Base-by-base conservation (phyloP, 192 early-diverging fungal species). In the Coemansia guatemalensis region DNA sequence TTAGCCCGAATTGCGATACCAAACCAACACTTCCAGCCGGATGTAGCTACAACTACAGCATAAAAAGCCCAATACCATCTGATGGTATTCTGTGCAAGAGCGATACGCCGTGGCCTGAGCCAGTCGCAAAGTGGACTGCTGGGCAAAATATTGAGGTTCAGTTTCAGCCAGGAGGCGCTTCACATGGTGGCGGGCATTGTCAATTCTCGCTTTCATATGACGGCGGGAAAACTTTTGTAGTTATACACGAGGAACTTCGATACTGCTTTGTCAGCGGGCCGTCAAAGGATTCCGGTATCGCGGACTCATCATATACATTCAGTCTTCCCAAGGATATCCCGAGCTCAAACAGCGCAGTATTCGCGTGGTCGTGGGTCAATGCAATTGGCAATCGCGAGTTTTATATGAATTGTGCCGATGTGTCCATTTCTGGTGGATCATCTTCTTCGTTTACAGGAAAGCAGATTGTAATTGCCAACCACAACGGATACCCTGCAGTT, bases 361-460 rank as follows among this genome's bases (percentile, higher is more conserved):
- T 89, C 55, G 71, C 77, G 30, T 88, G 84, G 86, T 63, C 85
- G n/a, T 88, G 86, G 86, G 80, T 86, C 74, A 88, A n/a, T n/a
- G n/a, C n/a, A n/a, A n/a, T n/a, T n/a, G n/a, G n/a, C n/a, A n/a
- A n/a, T n/a, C n/a, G n/a, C 62, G 73, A 75, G 58, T 69, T 75
- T 39, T 75, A 75, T 35, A 60, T 60, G 58, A 68, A 64, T 59
- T 65, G 85, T 73, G 74, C 62, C 0, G 60, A 71, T 6, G 68
- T 76, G 0, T 30, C 49, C 9, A 76, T 76, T 47, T 60, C 30
- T 24, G 68, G 73, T 17, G 49, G 62, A 0, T 47, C 47, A 5
- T 71, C 74, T 8, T 47, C 25, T 4, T 77, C 74, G 23, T 77
- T 61, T 48, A 68, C 74, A 0, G 74, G 68, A 48, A 67, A 70